Percentiles rank a stretch among this genome's conserved stretches.
phyloP scores from a whole-genome alignment of 164 flowering plant genomes.

The Vitis cinerea region DNA sequence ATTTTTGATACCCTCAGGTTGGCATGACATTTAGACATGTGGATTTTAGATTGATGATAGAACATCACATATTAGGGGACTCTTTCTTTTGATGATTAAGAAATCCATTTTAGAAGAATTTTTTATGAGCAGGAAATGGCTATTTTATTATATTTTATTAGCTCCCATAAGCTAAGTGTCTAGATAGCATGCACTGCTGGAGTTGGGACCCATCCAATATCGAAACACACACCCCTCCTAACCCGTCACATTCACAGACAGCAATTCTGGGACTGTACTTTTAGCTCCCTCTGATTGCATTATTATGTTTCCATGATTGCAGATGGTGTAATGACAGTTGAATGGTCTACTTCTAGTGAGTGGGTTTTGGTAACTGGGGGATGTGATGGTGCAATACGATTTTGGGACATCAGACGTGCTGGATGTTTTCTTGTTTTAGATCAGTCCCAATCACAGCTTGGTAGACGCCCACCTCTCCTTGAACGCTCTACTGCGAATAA shows the following conservation, averaged over 20 bases:
- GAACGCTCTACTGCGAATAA: constrained; percentile 39
- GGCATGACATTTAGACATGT: no score
- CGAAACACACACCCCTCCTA: no score
- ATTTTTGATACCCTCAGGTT: no score
- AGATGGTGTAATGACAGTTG: constrained; percentile 93
- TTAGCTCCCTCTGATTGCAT: background rate
- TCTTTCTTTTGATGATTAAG: no score
- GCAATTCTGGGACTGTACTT: no score
- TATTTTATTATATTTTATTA: no score
- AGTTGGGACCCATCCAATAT: background rate
- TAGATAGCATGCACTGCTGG: background rate
- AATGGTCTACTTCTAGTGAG: constrained; percentile 96
- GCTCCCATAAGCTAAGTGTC: background rate
- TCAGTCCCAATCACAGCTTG: constrained; percentile 87
- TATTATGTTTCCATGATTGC: constrained; percentile 25
- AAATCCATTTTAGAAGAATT: no score
- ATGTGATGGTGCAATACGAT: constrained; percentile 97
- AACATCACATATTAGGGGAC: no score
- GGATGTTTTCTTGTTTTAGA: constrained; percentile 88
- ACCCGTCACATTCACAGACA: no score
- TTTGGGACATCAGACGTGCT: constrained; percentile 98
- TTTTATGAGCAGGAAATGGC: no score
- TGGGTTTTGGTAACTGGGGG: constrained; percentile 96
- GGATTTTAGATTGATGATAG: no score
- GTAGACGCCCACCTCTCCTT: constrained; percentile 75